These are phyloP conservation scores for Boletus insuetus DNA, from an alignment of 768 basidiomycete species.

Conservation along the genomic window DNA sequence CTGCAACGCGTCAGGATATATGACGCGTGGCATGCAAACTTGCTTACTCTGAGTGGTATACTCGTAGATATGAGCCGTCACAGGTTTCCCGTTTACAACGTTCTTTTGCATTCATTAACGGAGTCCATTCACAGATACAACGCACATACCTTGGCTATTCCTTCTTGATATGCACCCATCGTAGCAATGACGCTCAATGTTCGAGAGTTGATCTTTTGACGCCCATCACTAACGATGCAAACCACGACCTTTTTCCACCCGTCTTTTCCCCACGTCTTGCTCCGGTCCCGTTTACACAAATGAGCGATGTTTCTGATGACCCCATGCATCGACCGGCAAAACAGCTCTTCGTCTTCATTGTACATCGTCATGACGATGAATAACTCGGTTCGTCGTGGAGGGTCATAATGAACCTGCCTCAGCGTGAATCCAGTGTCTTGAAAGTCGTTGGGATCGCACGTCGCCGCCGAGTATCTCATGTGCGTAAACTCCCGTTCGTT, in stretches of 20 bases:
- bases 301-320: conserved; percentile 94
- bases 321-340: conserved; percentile 92
- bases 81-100: conserved; percentile 76
- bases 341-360: conserved; percentile 89
- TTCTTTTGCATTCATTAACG: conserved; percentile 39
- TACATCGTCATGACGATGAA: conserved; percentile 99
- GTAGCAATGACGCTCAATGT: conserved; percentile 86
- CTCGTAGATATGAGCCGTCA: conserved; percentile 89
- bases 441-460: conserved; percentile 95
- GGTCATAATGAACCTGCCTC: conserved; percentile 89
- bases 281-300: conserved; percentile 78
- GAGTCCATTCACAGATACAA: background rate
- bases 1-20: conserved; percentile 36
- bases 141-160: conserved; percentile 71
- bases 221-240: conserved; percentile 86
- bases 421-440: conserved; percentile 78
- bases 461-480: conserved; percentile 95
- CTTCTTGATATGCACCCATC: conserved; percentile 95
- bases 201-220: conserved; percentile 79
- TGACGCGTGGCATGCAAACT: background rate
- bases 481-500: conserved; percentile 90
- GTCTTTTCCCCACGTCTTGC: conserved; percentile 95
- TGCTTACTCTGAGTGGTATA: conserved; percentile 83
- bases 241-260: conserved; percentile 99
- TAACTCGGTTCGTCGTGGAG: conserved; percentile 85